Evolutionary conservation across 306 rosid genomes (phyloP).

Genomic region (Nissolia schottii): DNA sequence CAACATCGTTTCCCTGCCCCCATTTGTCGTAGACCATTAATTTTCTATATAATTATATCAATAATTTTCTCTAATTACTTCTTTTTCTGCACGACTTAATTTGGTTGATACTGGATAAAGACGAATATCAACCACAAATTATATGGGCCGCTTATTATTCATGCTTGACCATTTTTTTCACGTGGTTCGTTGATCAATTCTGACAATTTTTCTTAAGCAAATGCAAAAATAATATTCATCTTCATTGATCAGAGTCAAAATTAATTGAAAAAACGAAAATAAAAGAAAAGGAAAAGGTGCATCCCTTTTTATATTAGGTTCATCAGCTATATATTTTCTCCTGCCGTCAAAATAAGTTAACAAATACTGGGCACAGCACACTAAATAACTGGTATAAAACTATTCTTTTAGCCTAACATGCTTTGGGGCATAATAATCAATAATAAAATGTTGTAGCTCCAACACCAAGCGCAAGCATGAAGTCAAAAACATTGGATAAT

Average conservation of each 20-base stretch:
- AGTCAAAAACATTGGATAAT: conserved; percentile 20
- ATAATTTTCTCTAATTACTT: not conserved
- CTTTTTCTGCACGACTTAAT: not conserved
- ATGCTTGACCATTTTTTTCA: not conserved
- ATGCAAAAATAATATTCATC: not conserved
- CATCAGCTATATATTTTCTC: too few relatives aligned
- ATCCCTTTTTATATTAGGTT: not conserved
- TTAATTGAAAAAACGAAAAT: too few relatives aligned
- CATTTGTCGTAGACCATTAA: not conserved
- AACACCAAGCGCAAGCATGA: not conserved
- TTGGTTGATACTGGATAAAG: not conserved
- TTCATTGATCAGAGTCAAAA: not conserved
- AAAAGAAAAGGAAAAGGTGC: not conserved
- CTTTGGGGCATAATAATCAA: not conserved
- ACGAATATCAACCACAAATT: not conserved
- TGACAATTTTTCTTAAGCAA: not conserved
- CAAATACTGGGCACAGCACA: not conserved
- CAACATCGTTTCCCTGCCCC: not conserved
- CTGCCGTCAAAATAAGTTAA: not conserved
- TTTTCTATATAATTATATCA: not conserved
- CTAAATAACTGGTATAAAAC: not conserved
- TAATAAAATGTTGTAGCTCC: not conserved
- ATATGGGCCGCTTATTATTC: not conserved
- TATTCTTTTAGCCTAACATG: not conserved
- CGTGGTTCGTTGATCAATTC: not conserved